phyloP scores from a whole-genome alignment of 2,329 filamentous ascomycete genomes.

The Nakataea oryzae region DNA sequence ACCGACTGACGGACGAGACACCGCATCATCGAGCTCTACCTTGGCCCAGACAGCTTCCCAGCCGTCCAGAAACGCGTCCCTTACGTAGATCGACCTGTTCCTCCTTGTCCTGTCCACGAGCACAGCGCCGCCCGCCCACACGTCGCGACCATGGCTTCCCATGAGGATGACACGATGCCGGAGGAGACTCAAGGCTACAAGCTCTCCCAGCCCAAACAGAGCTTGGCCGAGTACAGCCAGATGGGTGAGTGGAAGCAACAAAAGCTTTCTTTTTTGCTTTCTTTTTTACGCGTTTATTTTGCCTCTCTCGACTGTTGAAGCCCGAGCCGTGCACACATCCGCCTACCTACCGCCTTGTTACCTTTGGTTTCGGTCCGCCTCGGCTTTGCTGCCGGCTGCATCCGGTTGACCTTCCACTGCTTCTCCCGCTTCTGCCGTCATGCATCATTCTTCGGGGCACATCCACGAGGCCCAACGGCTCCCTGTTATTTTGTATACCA shows the following conservation, averaged over 20 bases:
- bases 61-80: not conserved
- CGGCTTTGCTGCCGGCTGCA: not conserved
- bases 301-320: not conserved
- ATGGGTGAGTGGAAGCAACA: constrained; percentile 58
- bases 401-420: not conserved
- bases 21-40: not conserved
- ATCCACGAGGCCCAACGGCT: no score
- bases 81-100: not conserved
- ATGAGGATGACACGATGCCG: constrained; percentile 73
- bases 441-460: not conserved
- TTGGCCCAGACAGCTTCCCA: not conserved
- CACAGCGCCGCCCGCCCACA: not conserved
- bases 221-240: constrained; percentile 84
- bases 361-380: not conserved
- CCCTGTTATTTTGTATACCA: not conserved
- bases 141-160: constrained; percentile 48
- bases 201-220: constrained; percentile 94
- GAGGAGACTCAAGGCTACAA: constrained; percentile 94
- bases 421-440: not conserved
- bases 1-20: not conserved
- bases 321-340: not conserved
- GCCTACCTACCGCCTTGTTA: not conserved
- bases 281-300: not conserved
- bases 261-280: not conserved
- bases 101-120: not conserved